Evolutionary conservation across 2,329 filamentous ascomycete genomes (phyloP).

Genomic region (Botrytis porri): DNA sequence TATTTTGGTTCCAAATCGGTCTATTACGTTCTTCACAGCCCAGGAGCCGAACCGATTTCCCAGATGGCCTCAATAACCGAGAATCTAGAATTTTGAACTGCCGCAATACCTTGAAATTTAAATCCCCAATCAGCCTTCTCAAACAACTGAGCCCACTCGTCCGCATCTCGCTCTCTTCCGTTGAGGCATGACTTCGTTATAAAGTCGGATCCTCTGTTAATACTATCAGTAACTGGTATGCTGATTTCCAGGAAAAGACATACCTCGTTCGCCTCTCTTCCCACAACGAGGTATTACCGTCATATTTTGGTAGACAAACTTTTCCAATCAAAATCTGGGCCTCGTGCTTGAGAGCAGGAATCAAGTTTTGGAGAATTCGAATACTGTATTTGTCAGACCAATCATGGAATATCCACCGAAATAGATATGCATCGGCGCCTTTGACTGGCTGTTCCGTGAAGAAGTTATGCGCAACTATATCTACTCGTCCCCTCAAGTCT

Average conservation of each 20-base stretch:
- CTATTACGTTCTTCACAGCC: not conserved
- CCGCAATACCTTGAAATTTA: not conserved
- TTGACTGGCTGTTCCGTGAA: conserved; percentile 38
- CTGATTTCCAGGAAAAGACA: not conserved
- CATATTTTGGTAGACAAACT: conserved; percentile 21
- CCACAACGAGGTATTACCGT: not conserved
- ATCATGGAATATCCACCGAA: conserved; percentile 39
- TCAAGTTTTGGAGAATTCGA: conserved; percentile 35
- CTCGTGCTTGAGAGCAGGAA: conserved; percentile 31
- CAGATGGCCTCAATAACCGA: not conserved
- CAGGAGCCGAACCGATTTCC: not conserved
- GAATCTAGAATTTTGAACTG: not conserved
- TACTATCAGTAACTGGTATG: not conserved
- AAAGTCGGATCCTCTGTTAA: conserved; percentile 8
- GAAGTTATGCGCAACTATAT: conserved; percentile 32
- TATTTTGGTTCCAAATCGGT: too few relatives aligned
- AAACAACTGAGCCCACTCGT: conserved; percentile 8
- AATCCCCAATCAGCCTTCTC: conserved; percentile 8
- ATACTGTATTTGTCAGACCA: conserved; percentile 37
- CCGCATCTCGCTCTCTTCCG: conserved; percentile 7
- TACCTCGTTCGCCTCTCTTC: not conserved
- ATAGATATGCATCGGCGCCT: conserved; percentile 36
- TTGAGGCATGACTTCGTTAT: conserved; percentile 17
- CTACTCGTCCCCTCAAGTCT: conserved; percentile 1
- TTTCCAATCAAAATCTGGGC: conserved; percentile 28